phyloP scores from a whole-genome alignment of 768 basidiomycete genomes.

The Kwoniella botswanensis region DNA sequence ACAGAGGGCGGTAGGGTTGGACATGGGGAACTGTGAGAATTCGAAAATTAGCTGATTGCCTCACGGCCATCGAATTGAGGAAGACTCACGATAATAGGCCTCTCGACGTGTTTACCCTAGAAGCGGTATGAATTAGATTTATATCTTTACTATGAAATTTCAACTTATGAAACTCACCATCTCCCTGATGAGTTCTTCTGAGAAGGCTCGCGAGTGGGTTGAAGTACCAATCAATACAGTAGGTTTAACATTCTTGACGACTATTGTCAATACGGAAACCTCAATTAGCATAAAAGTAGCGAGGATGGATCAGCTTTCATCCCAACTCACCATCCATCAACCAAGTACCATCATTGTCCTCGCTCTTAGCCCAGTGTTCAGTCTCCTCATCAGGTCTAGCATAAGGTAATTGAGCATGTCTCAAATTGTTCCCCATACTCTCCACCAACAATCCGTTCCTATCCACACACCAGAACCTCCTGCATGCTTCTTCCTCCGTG shows the following conservation, averaged over 20 bases:
- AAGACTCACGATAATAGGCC: slow-evolving; percentile 71
- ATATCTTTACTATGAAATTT: not conserved
- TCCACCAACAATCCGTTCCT: slow-evolving; percentile 68
- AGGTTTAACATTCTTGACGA: slow-evolving; percentile 74
- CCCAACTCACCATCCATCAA: slow-evolving; percentile 63
- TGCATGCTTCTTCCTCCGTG: slow-evolving; percentile 67
- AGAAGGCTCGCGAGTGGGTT: slow-evolving; percentile 71
- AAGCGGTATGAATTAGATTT: not conserved
- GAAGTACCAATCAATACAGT: slow-evolving; percentile 85
- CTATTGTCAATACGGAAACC: slow-evolving; percentile 61
- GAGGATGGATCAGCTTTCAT: too few relatives aligned
- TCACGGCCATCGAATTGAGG: too few relatives aligned
- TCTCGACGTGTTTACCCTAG: slow-evolving; percentile 64
- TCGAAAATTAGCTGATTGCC: not conserved
- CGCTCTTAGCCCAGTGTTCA: slow-evolving; percentile 49
- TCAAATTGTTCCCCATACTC: slow-evolving; percentile 61
- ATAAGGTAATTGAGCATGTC: slow-evolving; percentile 60
- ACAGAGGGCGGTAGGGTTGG: slow-evolving; percentile 77
- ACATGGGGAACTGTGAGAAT: slow-evolving; percentile 61
- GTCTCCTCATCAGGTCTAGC: slow-evolving; percentile 58
- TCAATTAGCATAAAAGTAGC: not conserved
- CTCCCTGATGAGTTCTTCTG: slow-evolving; percentile 56
- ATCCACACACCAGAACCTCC: slow-evolving; percentile 77
- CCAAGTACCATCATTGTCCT: slow-evolving; percentile 47
- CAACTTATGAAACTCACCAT: slow-evolving; percentile 59